Evolutionary conservation across 1,284 basidiomycete species (phyloP).

Genomic region (Coniferiporia weirii): DNA sequence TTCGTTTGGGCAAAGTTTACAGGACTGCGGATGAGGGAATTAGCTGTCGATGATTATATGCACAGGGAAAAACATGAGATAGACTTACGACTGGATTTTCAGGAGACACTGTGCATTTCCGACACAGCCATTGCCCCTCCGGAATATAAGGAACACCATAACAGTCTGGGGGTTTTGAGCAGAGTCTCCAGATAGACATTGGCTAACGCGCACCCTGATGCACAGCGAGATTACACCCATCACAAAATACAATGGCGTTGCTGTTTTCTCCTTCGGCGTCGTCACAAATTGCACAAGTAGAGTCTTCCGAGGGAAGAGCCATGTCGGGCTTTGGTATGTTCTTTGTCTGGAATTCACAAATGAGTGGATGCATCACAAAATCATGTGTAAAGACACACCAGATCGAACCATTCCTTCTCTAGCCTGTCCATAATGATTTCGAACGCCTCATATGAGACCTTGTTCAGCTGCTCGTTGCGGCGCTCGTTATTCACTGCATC

Average conservation of each 20-base stretch:
- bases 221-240: slow-evolving; percentile 97
- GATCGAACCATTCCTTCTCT: slow-evolving; percentile 98
- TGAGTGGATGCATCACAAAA: slow-evolving; percentile 2
- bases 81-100: slow-evolving; percentile 86
- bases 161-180: slow-evolving; percentile 60
- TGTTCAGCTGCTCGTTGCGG: slow-evolving; percentile 70
- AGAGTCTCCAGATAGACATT: not conserved
- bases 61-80: not conserved
- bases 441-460: slow-evolving; percentile 81
- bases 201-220: slow-evolving; percentile 76
- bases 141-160: slow-evolving; percentile 99
- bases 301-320: slow-evolving; percentile 85
- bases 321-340: slow-evolving; percentile 82
- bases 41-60: not conserved
- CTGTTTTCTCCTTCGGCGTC: slow-evolving; percentile 98
- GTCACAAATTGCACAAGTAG: slow-evolving; percentile 95
- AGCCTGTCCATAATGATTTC: slow-evolving; percentile 96
- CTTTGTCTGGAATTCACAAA: slow-evolving; percentile 60
- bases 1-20: slow-evolving; percentile 92
- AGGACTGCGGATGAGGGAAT: slow-evolving; percentile 50
- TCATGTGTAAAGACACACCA: slow-evolving; percentile 50
- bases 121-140: slow-evolving; percentile 98
- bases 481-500: slow-evolving; percentile 82
- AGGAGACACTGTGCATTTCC: slow-evolving; percentile 97
- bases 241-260: slow-evolving; percentile 99